A percentile compares a stretch with the other conserved stretches of the same genome.
These are phyloP conservation scores for Agrocybe praecox DNA, from an alignment of 768 basidiomycete genomes.

Conservation along the genomic window DNA sequence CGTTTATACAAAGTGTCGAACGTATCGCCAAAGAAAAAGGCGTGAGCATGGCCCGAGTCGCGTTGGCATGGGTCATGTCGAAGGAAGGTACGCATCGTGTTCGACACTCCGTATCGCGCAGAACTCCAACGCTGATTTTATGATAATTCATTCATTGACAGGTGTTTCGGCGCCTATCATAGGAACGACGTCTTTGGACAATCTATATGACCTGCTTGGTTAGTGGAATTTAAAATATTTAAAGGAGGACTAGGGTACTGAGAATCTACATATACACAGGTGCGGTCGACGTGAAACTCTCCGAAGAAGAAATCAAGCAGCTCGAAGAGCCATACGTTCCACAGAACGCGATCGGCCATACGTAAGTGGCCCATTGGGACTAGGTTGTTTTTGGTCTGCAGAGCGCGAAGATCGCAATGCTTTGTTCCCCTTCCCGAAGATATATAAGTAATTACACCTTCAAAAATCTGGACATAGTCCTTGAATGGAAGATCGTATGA, in stretches of 20 bases:
- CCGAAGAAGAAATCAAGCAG: slow-evolving; percentile 27
- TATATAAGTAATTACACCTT: too few species aligned
- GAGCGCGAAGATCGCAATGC: too few species aligned
- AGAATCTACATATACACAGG: slow-evolving; percentile 13
- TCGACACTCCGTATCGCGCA: too few species aligned
- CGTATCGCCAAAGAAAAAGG: slow-evolving; percentile 53
- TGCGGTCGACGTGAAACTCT: slow-evolving; percentile 27
- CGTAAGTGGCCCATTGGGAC: neutral
- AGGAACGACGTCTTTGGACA: slow-evolving; percentile 52
- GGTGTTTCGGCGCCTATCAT: slow-evolving; percentile 62
- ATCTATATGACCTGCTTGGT: slow-evolving; percentile 56
- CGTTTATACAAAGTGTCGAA: slow-evolving; percentile 42
- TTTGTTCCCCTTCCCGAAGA: too few species aligned
- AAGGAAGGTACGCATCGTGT: slow-evolving; percentile 19
- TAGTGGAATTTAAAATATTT: too few species aligned
- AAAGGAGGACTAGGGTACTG: too few species aligned
- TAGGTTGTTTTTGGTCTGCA: too few species aligned
- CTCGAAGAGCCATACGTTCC: slow-evolving; percentile 25
- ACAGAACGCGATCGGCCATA: slow-evolving; percentile 21
- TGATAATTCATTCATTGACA: slow-evolving; percentile 5
- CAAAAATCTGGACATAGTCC: too few species aligned
- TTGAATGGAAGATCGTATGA: too few species aligned
- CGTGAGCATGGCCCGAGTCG: slow-evolving; percentile 58
- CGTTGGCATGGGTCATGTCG: slow-evolving; percentile 54
- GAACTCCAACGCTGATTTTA: too few species aligned